Conservation (phyloP, 768 basidiomycete genomes). For the Clathrus columnatus region DNA sequence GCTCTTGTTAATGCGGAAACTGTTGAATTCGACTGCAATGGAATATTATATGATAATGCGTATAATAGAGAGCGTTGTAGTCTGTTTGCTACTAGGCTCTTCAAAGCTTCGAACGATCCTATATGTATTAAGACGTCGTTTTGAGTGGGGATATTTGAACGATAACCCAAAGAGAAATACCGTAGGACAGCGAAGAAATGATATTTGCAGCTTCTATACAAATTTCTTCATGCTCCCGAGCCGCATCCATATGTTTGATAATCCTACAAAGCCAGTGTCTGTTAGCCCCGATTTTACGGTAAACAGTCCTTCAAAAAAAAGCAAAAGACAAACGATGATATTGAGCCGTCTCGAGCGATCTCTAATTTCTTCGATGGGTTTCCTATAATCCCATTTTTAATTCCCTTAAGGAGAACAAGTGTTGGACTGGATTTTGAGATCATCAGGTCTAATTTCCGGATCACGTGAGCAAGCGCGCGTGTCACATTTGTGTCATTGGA, state of each 20-base stretch:
- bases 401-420: conserved; percentile 43
- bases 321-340: conserved; percentile 39
- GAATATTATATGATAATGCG: conserved; percentile 43
- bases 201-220: conserved; percentile 70
- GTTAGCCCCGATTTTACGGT: no score
- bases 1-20: conserved; percentile 56
- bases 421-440: not conserved
- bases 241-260: conserved; percentile 49
- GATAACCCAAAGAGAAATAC: conserved; percentile 22
- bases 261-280: no score
- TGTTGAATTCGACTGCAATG: conserved; percentile 31
- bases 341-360: conserved; percentile 44
- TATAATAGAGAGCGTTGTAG: conserved; percentile 54
- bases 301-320: not conserved
- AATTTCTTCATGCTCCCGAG: conserved; percentile 25
- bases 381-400: conserved; percentile 72
- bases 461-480: not conserved
- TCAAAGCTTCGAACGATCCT: conserved; percentile 54
- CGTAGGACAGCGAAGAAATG: conserved; percentile 64
- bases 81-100: conserved; percentile 45
- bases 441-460: not conserved
- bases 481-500: not conserved
- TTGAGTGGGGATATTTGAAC: not conserved
- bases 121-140: no score
- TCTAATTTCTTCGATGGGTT: conserved; percentile 64